Conservation (phyloP, 129 eudicot species). For the Escallonia herrerae region DNA sequence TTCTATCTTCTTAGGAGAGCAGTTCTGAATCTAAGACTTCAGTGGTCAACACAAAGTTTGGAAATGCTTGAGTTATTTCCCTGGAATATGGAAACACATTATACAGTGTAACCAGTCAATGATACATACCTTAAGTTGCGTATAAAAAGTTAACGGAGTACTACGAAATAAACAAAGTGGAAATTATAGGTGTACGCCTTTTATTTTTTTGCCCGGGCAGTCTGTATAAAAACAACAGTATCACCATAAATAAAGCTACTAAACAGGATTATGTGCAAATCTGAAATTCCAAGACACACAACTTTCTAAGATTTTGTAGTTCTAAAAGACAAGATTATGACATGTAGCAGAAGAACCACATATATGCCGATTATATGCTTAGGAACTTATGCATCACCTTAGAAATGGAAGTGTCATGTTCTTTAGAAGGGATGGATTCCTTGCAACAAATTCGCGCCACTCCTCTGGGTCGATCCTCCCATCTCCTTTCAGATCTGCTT, state of each 20-base stretch:
- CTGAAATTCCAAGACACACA: not conserved
- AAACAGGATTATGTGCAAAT: too few relatives aligned
- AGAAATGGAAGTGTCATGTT: constrained; percentile 79
- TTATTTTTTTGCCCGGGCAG: too few relatives aligned
- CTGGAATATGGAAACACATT: constrained; percentile 19
- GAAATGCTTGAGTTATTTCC: constrained; percentile 82
- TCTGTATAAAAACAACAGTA: too few relatives aligned
- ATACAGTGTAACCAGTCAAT: not conserved
- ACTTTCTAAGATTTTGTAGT: too few relatives aligned
- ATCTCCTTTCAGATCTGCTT: constrained; percentile 69
- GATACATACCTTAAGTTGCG: too few relatives aligned
- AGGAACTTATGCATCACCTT: constrained; percentile 28
- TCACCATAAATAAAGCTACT: too few relatives aligned
- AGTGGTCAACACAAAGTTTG: constrained; percentile 54
- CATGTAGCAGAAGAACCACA: not conserved
- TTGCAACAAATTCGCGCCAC: constrained; percentile 58
- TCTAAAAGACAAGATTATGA: not conserved
- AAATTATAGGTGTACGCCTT: too few relatives aligned
- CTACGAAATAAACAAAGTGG: too few relatives aligned
- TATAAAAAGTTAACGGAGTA: too few relatives aligned
- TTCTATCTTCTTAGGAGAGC: constrained; percentile 9
- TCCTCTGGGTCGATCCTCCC: constrained; percentile 79
- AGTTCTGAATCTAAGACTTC: constrained; percentile 57
- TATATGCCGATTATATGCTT: not conserved
- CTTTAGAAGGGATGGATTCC: constrained; percentile 60